Base-by-base conservation (phyloP, 1,284 basidiomycete species). In the Cryptococcus hybrid region DNA sequence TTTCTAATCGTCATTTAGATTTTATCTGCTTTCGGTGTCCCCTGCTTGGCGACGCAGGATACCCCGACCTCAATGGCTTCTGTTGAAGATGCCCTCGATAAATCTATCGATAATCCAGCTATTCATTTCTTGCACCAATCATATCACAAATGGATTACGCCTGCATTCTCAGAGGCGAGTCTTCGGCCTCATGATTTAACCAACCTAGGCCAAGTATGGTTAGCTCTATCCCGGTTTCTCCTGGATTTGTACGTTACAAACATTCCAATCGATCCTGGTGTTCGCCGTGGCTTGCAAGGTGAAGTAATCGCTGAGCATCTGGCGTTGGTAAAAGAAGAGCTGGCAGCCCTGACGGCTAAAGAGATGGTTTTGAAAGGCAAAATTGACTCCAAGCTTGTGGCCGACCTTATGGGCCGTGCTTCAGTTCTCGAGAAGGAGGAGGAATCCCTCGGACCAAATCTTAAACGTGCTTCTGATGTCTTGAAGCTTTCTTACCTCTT, bases 251-350 rank as follows among this genome's bases (percentile, higher is more conserved):
- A 89, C 70, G 82, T 98, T 49, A 93, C 96, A 0, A 85, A 91
- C 69, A 80, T 87, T 3, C 92, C 94, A 1, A 79, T 98, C 54
- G 96, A 99, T 73, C 95, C 95, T 7, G 85, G 88, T 12, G 86
- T 86, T 15, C 83, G 88, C 38, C 83, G 86, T 52, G 82, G 82
- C 47, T 84, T 84, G 40, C 80, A 82, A 0, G 75, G 76, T 5
- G 78, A 81, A 42, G 84, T 88, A 47, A 80, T 83, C 65, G 66
- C 71, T n/a, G 69, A 79, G n/a, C 81, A 85, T 54, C 72, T 81
- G 13, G 67, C 74, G 0, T 71, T 80, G n/a, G 68, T 90, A 0
- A 63, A 73, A 0, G 77, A 79, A 5, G 85, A 90, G 67, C 74
- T 89, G 5, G 60, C 69, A 0, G 80, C 90, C 3, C 86, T 91